Evolutionary conservation across 2,329 filamentous ascomycete species (phyloP).

Genomic region (Aspergillus clavatus): DNA sequence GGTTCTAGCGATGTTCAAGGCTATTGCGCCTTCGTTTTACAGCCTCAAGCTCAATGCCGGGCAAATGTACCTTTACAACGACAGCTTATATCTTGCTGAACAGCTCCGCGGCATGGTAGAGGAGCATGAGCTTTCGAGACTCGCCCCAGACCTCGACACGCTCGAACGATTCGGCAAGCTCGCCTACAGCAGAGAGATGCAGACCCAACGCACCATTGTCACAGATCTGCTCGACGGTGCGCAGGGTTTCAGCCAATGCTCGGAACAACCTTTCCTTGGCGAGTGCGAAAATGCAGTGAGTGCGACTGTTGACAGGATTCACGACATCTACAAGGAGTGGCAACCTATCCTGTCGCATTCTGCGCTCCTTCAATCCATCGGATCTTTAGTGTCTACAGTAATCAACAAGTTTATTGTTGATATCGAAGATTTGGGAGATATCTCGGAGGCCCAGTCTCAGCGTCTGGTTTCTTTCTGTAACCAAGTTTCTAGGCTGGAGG

Average conservation of each 20-base stretch:
- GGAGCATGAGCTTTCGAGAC: constrained; percentile 44
- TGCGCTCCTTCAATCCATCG: constrained; percentile 58
- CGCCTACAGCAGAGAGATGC: constrained; percentile 61
- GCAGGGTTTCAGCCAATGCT: constrained; percentile 58
- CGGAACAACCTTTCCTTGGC: constrained; percentile 53
- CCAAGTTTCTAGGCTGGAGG: constrained; percentile 51
- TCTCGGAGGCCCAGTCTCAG: constrained; percentile 58
- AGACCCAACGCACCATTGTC: constrained; percentile 59
- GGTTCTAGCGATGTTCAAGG: constrained; percentile 48
- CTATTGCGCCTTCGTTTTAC: constrained; percentile 45
- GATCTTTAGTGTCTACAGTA: constrained; percentile 54
- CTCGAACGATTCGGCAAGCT: constrained; percentile 57
- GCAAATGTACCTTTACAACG: constrained; percentile 63
- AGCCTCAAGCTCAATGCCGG: constrained; percentile 44
- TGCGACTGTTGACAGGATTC: constrained; percentile 54
- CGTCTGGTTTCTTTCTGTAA: constrained; percentile 55
- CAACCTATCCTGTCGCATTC: constrained; percentile 54
- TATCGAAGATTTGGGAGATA: constrained; percentile 59
- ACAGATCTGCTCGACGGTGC: constrained; percentile 59
- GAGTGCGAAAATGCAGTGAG: constrained; percentile 58
- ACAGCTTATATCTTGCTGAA: constrained; percentile 55
- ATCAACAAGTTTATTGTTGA: constrained; percentile 58
- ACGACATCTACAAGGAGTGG: constrained; percentile 55
- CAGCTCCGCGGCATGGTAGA: constrained; percentile 47
- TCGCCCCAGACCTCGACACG: constrained; percentile 52